Evolutionary conservation across 2,329 filamentous ascomycete genomes (phyloP), one percentile per base, ranked within the genome.

Genomic region (Penicillium sp.): DNA sequence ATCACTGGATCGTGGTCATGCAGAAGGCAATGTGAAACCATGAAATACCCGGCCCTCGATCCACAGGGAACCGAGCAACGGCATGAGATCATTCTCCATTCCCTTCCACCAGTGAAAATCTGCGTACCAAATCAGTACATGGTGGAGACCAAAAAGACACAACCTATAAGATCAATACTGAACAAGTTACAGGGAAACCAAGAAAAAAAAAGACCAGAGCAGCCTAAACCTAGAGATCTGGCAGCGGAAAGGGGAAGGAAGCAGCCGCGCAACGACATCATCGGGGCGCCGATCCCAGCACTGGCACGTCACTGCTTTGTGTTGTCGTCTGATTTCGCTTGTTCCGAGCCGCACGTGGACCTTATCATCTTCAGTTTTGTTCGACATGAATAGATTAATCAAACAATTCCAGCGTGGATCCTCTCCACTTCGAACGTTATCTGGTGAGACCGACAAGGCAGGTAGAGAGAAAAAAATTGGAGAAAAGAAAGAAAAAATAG

Each of bases 241-340:
- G 59, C 47, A 56, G 58, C 52, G 22, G 48, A 19, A 54, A 43
- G 49, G 44, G 39, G 19, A 42, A 42, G 51, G 19, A 42, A 42
- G 51, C 31, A 46, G 53, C 54, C 55, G 57, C 49, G 42, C 52
- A 55, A 57, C 61, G 59, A 64, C 63, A 62, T 64, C 63, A 65
- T 64, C 33, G 49, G 53, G 49, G 39, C 45, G 63, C 57, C 57
- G 59, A 64, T 65, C 63, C 43, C 55, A 54, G 47, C 22, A 16
- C 50, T 35, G 21, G 53, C 37, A 63, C 54, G 59, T 60, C 57
- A 58, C 46, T 60, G 39, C 33, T 37, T 33, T n/a, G 27, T 33
- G 26, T 42, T 19, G 37, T 42, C n/a, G n/a, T 39, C 31, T 47
- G 26, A 16, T 9, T 21, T n/a, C 14, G 19, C 45, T 8, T 35